These are phyloP conservation scores for Aspergillus quadrilineatus DNA, from an alignment of 2,329 filamentous ascomycete genomes.

Conservation along the genomic window DNA sequence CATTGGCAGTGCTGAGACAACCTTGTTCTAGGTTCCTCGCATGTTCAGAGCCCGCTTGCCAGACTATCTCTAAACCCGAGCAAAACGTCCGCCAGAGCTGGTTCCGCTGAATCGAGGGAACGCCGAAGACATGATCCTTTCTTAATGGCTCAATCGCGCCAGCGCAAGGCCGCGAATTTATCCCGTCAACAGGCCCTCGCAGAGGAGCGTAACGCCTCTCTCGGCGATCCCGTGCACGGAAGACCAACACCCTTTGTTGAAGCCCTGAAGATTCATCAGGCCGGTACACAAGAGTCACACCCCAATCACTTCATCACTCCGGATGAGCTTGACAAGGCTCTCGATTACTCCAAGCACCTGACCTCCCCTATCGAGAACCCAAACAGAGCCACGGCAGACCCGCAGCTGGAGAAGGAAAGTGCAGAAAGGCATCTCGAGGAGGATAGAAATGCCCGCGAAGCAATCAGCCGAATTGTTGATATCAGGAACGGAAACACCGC, in stretches of 20 bases:
- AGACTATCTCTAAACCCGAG: conserved; percentile 54
- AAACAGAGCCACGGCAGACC: conserved; percentile 35
- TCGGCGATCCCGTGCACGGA: conserved; percentile 79
- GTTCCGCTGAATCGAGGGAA: conserved; percentile 63
- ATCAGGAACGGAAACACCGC: conserved; percentile 74
- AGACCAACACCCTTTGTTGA: conserved; percentile 74
- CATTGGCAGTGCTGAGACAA: neutral
- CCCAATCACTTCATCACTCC: conserved; percentile 76
- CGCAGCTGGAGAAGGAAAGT: conserved; percentile 40
- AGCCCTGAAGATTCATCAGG: conserved; percentile 31
- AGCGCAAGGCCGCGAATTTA: conserved; percentile 79
- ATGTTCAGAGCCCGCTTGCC: conserved; percentile 47
- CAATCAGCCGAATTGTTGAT: conserved; percentile 74
- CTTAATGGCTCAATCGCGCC: conserved; percentile 73
- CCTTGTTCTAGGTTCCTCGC: conserved; percentile 27
- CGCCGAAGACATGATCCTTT: conserved; percentile 76
- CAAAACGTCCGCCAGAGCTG: conserved; percentile 60
- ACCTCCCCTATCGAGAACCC: conserved; percentile 41
- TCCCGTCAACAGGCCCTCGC: conserved; percentile 70
- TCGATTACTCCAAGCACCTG: conserved; percentile 67
- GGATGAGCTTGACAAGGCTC: conserved; percentile 63
- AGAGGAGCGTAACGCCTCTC: conserved; percentile 60
- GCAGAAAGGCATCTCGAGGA: conserved; percentile 50
- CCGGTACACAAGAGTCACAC: conserved; percentile 33
- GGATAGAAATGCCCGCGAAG: conserved; percentile 70